Conservation (phyloP, 1,284 basidiomycete genomes). For the Coniferiporia sulphurascens region DNA sequence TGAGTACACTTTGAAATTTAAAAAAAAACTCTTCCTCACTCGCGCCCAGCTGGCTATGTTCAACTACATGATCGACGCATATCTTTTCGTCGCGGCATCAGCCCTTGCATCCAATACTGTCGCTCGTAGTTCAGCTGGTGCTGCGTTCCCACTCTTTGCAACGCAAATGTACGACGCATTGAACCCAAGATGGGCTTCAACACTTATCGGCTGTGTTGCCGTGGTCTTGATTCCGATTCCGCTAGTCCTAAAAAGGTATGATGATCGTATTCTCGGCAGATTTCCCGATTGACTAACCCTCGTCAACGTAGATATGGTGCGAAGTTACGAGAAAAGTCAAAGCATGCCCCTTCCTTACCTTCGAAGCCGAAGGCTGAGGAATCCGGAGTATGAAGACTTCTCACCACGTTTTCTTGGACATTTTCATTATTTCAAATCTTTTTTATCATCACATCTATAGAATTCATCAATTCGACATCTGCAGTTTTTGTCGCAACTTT, state of each 20-base stretch:
- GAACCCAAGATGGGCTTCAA: constrained; percentile 51
- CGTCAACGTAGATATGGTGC: constrained; percentile 14
- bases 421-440: background rate
- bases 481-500: background rate
- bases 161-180: constrained; percentile 48
- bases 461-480: too few relatives aligned
- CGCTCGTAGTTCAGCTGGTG: constrained; percentile 50
- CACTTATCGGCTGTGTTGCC: constrained; percentile 48
- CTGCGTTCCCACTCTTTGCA: constrained; percentile 55
- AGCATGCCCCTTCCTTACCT: constrained; percentile 13
- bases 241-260: constrained; percentile 41
- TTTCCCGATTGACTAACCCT: background rate
- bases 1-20: constrained; percentile 29
- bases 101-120: constrained; percentile 55
- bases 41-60: constrained; percentile 38
- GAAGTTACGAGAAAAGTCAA: constrained; percentile 11
- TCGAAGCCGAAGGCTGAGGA: constrained; percentile 4
- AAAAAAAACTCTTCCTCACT: background rate
- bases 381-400: constrained; percentile 1
- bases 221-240: constrained; percentile 50
- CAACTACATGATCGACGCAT: constrained; percentile 59
- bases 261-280: background rate
- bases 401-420: background rate
- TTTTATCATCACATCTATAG: background rate
- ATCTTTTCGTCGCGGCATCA: constrained; percentile 51